phyloP scores from a whole-genome alignment of 2,329 filamentous ascomycete genomes.

The Cladophialophora psammophila region DNA sequence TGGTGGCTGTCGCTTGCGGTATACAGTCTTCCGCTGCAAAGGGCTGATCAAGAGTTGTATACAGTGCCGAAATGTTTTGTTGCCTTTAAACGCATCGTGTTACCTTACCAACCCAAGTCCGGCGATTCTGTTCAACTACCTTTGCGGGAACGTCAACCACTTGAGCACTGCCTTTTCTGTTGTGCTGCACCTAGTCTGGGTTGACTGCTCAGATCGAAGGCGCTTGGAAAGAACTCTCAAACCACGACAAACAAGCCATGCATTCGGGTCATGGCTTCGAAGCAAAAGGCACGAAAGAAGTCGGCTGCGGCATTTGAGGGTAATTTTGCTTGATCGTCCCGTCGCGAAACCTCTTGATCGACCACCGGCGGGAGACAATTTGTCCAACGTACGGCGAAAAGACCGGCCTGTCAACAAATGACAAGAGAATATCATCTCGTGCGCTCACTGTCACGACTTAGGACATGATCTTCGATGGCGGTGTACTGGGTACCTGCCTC shows the following conservation, averaged over 20 bases:
- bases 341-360: background rate
- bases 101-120: background rate
- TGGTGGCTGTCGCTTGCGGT: too few species aligned
- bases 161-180: background rate
- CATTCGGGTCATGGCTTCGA: background rate
- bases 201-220: background rate
- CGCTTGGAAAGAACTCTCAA: background rate
- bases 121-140: background rate
- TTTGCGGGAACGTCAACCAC: background rate
- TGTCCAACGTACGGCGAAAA: background rate
- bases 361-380: background rate
- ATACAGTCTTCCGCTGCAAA: background rate
- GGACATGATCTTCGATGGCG: background rate
- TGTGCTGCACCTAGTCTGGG: background rate
- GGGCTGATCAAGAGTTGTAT: background rate
- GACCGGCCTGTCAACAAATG: background rate
- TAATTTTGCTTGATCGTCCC: background rate
- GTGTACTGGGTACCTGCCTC: constrained; percentile 9
- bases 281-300: too few species aligned
- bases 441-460: background rate
- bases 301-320: background rate
- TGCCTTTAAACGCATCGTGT: background rate
- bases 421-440: background rate
- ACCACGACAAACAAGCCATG: background rate
- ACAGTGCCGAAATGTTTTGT: background rate